Conservation (phyloP, 805 yeast genomes). For the Nakazawaea ernobii region DNA sequence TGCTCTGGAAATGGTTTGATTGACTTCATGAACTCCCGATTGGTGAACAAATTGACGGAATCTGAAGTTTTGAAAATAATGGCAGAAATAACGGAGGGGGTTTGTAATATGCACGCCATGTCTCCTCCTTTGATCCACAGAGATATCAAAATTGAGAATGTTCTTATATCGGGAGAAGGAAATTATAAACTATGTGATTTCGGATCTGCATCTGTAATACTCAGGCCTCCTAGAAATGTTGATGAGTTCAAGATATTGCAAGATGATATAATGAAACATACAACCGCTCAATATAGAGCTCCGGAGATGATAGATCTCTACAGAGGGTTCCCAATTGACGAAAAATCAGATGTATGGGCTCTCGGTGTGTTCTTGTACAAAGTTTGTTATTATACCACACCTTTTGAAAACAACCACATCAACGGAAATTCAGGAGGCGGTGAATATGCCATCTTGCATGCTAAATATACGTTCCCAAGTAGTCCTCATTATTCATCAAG, state of each 20-base stretch:
- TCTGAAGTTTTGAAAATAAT: slow-evolving; percentile 61
- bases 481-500: slow-evolving; percentile 55
- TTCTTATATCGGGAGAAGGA: slow-evolving; percentile 52
- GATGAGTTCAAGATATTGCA: slow-evolving; percentile 56
- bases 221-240: slow-evolving; percentile 55
- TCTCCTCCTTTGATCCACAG: slow-evolving; percentile 69
- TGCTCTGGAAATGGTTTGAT: slow-evolving; percentile 72
- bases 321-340: slow-evolving; percentile 67
- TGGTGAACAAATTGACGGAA: slow-evolving; percentile 62
- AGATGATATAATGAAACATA: slow-evolving; percentile 68
- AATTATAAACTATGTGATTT: slow-evolving; percentile 73
- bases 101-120: slow-evolving; percentile 72
- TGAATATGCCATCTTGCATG: slow-evolving; percentile 57
- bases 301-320: slow-evolving; percentile 81
- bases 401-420: slow-evolving; percentile 53
- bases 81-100: slow-evolving; percentile 67
- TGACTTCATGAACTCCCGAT: slow-evolving; percentile 72
- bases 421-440: slow-evolving; percentile 29
- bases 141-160: slow-evolving; percentile 81
- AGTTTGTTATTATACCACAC: slow-evolving; percentile 76
- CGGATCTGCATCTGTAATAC: slow-evolving; percentile 68
- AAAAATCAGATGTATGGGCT: slow-evolving; percentile 85
- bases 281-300: slow-evolving; percentile 80
- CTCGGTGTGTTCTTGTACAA: slow-evolving; percentile 74
- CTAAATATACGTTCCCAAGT: slow-evolving; percentile 46